Evolutionary conservation across 352 stramenopile genomes (phyloP).

Genomic region (Phytophthora chlamydospora): DNA sequence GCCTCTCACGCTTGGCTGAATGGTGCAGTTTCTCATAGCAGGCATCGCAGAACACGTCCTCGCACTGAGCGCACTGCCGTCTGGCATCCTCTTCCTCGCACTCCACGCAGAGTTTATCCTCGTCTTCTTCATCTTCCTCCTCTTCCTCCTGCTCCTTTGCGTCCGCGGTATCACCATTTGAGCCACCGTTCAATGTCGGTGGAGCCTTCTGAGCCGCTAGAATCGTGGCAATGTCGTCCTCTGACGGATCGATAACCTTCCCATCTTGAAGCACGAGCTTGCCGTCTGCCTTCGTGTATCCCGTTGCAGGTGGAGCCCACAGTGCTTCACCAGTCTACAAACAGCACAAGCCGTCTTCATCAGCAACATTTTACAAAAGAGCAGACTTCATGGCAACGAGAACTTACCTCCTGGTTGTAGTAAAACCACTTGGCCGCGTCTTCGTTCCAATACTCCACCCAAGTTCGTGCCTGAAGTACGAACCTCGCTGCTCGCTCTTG

Average conservation of each 20-base stretch:
- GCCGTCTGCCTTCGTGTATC: slow-evolving; percentile 75
- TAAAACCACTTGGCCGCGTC: slow-evolving; percentile 79
- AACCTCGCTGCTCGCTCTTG: slow-evolving; percentile 44
- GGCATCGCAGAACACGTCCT: slow-evolving; percentile 79
- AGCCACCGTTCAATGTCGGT: slow-evolving; percentile 9
- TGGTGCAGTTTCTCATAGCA: slow-evolving; percentile 83
- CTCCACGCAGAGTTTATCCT: slow-evolving; percentile 76
- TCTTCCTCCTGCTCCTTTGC: slow-evolving; percentile 19
- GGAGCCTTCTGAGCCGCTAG: slow-evolving; percentile 30
- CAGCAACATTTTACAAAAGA: slow-evolving; percentile 2
- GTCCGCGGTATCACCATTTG: slow-evolving; percentile 5
- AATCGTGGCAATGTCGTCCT: slow-evolving; percentile 44
- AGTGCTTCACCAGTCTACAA: slow-evolving; percentile 67
- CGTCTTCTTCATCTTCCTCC: slow-evolving; percentile 49
- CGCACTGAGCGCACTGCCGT: slow-evolving; percentile 70
- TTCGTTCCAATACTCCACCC: slow-evolving; percentile 83
- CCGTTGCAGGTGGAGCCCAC: slow-evolving; percentile 68
- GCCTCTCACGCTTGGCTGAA: slow-evolving; percentile 69
- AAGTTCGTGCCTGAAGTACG: slow-evolving; percentile 53
- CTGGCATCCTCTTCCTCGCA: slow-evolving; percentile 79
- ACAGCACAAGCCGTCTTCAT: slow-evolving; percentile 1
- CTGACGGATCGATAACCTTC: slow-evolving; percentile 56
- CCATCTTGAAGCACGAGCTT: slow-evolving; percentile 75
- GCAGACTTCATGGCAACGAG: not conserved
- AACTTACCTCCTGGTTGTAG: slow-evolving; percentile 64